Base-by-base conservation (phyloP, 495 filamentous ascomycete species). In the Sphaerosporella brunnea region DNA sequence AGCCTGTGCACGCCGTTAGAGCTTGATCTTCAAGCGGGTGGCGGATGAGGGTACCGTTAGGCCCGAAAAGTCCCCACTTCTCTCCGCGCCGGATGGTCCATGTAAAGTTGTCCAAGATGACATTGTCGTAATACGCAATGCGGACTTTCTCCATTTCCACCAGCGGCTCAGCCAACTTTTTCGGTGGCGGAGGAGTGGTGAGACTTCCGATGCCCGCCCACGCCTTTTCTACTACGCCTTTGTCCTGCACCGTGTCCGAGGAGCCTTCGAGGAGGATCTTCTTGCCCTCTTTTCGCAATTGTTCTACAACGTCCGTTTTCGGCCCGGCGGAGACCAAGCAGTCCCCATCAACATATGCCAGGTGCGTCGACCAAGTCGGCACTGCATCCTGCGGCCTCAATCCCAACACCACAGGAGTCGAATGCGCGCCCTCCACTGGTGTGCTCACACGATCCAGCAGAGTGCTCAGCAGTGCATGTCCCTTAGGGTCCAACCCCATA, bases 401-500 rank as follows among this genome's bases (percentile, higher is more conserved):
- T 28, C 78, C 79, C 24, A 95, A 61, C 9, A 95, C 65, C 11
- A 96, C 65, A 16, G 95, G 64, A 26, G 82, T 72, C 3, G 85
- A 82, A 43, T 16, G 19, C 48, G 71, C 64, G 2, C 80, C 80
- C 7, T 34, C 39, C 4, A 23, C 25, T 16, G 38, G 20, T 2
- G 15, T 32, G 2, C 51, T 49, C 16, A 96, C 55, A 0, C 66
- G 61, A 51, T 73, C 63, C 5, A 95, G 69, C 32, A 95, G 66
- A 2, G 66, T 65, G 18, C 81, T 87, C 54, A 96, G 62, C 9
- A 71, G 71, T 24, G 66, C 65, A 8, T 79, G 69, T 2, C 84
- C 86, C 18, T 75, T 73, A 19, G 90, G 90, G 60, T 97, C 90
- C 26, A 97, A 67, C 7, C 90, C 90, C 83, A 97, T 93, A 61